Evolutionary conservation across 257 asterid genomes (phyloP).

Genomic region (Primulina tabacum): DNA sequence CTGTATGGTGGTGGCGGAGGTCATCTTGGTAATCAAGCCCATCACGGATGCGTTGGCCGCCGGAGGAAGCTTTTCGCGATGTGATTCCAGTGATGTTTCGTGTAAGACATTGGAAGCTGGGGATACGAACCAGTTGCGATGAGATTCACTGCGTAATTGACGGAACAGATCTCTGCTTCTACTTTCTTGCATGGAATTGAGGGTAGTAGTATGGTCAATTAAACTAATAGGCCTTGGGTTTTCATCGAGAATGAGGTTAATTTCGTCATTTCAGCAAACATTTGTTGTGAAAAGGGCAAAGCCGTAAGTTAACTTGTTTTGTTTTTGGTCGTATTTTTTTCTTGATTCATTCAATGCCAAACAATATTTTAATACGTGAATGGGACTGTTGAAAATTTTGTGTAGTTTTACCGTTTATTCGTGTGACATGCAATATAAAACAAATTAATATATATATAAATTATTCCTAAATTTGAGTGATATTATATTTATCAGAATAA

Average conservation of each 20-base stretch:
- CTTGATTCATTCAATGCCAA: too few relatives aligned
- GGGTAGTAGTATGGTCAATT: background rate
- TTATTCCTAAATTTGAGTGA: too few relatives aligned
- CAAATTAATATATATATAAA: too few relatives aligned
- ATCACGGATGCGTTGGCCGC: conserved; percentile 58
- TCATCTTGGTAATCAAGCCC: conserved; percentile 62
- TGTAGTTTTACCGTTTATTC: too few relatives aligned
- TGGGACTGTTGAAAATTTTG: too few relatives aligned
- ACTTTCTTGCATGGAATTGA: background rate
- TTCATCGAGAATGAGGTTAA: background rate
- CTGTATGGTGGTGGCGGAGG: conserved; percentile 52
- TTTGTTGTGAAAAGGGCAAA: background rate
- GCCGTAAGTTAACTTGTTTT: background rate
- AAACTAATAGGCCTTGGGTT: background rate
- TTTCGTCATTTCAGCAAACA: background rate
- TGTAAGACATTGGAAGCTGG: conserved; percentile 16
- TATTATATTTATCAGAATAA: too few relatives aligned
- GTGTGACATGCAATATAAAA: too few relatives aligned
- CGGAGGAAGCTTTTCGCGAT: conserved; percentile 27
- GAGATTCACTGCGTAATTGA: background rate
- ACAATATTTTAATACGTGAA: too few relatives aligned
- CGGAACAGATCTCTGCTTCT: background rate
- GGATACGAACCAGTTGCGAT: background rate
- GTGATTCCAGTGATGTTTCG: background rate
- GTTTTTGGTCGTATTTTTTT: background rate